Evolutionary conservation across 495 filamentous ascomycete genomes (phyloP).

Genomic region (Hyaloscypha variabilis): DNA sequence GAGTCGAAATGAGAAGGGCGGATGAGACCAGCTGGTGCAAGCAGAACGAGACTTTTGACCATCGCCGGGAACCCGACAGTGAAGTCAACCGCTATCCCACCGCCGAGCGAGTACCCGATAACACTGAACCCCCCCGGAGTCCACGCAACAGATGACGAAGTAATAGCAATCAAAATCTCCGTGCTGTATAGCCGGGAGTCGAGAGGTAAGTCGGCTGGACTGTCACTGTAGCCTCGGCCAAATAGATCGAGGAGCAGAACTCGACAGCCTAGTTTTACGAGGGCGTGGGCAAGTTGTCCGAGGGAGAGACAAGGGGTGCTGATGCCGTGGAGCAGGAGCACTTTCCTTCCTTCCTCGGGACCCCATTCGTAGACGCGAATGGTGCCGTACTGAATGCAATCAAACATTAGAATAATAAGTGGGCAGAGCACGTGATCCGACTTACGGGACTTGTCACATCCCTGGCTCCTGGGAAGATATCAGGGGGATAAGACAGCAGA

Average conservation of each 20-base stretch:
- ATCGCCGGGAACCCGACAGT: constrained; percentile 69
- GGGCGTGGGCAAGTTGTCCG: constrained; percentile 63
- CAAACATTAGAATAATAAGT: neutral
- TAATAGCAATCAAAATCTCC: constrained; percentile 71
- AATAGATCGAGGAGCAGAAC: constrained; percentile 64
- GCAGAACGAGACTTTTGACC: constrained; percentile 66
- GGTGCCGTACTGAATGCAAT: constrained; percentile 64
- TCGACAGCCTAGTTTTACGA: constrained; percentile 75
- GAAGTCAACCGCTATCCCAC: constrained; percentile 76
- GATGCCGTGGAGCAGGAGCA: constrained; percentile 85
- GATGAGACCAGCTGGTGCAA: constrained; percentile 77
- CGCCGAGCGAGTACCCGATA: constrained; percentile 85
- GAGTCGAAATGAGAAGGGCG: constrained; percentile 63
- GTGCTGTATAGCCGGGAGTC: constrained; percentile 73
- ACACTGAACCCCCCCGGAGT: constrained; percentile 60
- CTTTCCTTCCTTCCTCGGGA: constrained; percentile 75
- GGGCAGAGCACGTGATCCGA: constrained; percentile 4
- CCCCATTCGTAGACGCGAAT: constrained; percentile 91
- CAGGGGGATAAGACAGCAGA: constrained; percentile 69
- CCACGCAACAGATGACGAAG: constrained; percentile 58
- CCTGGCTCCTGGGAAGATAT: constrained; percentile 72
- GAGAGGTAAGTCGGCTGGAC: constrained; percentile 57
- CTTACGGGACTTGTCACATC: constrained; percentile 66
- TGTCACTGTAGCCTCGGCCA: constrained; percentile 39
- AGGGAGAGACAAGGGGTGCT: constrained; percentile 79